Evolutionary conservation across 2,329 filamentous ascomycete species (phyloP).

Genomic region (Neopestalotiopsis rosae): DNA sequence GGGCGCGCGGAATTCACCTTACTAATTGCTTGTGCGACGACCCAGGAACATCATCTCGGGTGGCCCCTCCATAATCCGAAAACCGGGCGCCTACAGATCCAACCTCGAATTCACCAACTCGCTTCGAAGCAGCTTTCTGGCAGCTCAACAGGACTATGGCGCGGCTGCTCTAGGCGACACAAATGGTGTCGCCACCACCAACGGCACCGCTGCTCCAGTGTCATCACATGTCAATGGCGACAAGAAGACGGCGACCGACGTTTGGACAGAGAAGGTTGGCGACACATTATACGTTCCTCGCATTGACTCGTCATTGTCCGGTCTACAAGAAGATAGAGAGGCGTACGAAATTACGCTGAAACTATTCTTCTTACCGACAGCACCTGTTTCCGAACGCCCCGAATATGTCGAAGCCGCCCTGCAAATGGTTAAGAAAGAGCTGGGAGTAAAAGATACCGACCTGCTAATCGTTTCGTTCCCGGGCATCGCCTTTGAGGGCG

Average conservation of each 20-base stretch:
- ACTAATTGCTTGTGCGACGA: slow-evolving; percentile 29
- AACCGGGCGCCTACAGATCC: slow-evolving; percentile 78
- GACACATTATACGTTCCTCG: slow-evolving; percentile 76
- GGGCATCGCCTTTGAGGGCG: slow-evolving; percentile 89
- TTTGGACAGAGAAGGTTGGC: slow-evolving; percentile 73
- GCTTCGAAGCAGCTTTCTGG: slow-evolving; percentile 80
- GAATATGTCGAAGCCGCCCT: slow-evolving; percentile 80
- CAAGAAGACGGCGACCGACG: slow-evolving; percentile 40
- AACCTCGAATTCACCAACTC: slow-evolving; percentile 93
- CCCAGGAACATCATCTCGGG: slow-evolving; percentile 81
- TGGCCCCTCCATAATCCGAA: slow-evolving; percentile 83
- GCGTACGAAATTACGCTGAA: slow-evolving; percentile 97
- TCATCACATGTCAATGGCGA: slow-evolving; percentile 24
- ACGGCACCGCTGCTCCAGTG: slow-evolving; percentile 21
- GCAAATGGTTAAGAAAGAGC: slow-evolving; percentile 77
- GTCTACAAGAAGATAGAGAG: slow-evolving; percentile 78
- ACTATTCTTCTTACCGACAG: slow-evolving; percentile 85
- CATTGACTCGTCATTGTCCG: slow-evolving; percentile 73
- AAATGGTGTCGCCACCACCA: slow-evolving; percentile 33
- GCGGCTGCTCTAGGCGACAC: slow-evolving; percentile 27
- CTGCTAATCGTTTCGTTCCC: slow-evolving; percentile 93
- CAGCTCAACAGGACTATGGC: slow-evolving; percentile 70
- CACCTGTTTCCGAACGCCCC: slow-evolving; percentile 67
- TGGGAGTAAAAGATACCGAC: slow-evolving; percentile 78
- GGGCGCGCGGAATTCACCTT: slow-evolving; percentile 20